These are phyloP conservation scores for Escallonia rubra DNA, from an alignment of 129 eudicot genomes.

Conservation along the genomic window DNA sequence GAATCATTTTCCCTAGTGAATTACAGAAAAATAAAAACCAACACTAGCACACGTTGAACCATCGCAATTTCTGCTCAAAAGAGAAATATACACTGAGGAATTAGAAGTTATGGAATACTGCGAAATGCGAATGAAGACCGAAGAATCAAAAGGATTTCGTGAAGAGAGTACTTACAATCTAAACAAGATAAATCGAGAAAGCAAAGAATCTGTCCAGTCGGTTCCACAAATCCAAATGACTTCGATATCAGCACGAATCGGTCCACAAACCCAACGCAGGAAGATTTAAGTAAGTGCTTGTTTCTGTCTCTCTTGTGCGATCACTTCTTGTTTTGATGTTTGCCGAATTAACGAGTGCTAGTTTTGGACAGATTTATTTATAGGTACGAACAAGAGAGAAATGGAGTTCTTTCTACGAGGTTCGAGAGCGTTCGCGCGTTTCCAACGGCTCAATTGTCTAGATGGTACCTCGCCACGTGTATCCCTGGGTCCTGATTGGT, in stretches of 20 bases:
- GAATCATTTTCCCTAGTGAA: slow-evolving; percentile 3
- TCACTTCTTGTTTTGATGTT: not conserved
- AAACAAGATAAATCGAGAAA: not conserved
- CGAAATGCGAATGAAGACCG: not conserved
- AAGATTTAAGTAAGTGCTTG: slow-evolving; percentile 1
- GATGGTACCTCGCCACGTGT: slow-evolving; percentile 16
- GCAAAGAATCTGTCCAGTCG: slow-evolving; percentile 26
- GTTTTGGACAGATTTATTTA: no score
- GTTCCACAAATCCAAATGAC: slow-evolving; percentile 58
- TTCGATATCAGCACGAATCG: slow-evolving; percentile 34
- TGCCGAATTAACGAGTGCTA: not conserved
- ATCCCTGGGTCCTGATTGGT: not conserved
- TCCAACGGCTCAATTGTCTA: slow-evolving; percentile 20
- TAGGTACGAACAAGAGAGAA: not conserved
- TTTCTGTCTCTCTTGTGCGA: slow-evolving; percentile 1
- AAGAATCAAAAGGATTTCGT: not conserved
- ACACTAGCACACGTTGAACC: not conserved
- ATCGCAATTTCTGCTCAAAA: not conserved
- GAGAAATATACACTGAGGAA: not conserved
- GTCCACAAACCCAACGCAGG: slow-evolving; percentile 51
- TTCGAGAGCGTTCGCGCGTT: slow-evolving; percentile 55
- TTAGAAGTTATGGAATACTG: no score
- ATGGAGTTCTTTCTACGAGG: slow-evolving; percentile 14
- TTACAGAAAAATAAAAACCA: not conserved
- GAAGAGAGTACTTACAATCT: slow-evolving; percentile 20